Base-by-base conservation (phyloP, 2,329 filamentous ascomycete species). In the Ophiostoma pallidulum region DNA sequence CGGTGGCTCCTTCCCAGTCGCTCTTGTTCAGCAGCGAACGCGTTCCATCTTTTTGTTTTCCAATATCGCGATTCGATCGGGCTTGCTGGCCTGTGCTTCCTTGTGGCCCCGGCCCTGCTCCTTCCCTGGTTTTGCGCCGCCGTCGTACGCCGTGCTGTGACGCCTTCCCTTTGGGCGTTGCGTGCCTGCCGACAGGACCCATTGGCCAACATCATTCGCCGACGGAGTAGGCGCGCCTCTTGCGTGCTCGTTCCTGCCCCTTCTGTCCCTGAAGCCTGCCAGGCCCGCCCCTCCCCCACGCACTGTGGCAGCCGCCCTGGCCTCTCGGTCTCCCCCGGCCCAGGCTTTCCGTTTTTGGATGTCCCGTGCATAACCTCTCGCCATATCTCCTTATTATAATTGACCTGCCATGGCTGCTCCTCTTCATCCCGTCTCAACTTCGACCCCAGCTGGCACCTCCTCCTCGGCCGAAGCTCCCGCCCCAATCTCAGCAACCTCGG, bases 201-300 rank as follows among this genome's bases (percentile, higher is more conserved):
- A 29, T 39, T 43, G 40, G n/a, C 12, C 45, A 36, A 16, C 28
- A 10, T 43, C 40, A 38, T 39, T 39, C 35, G 33, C 22, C 46
- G 19, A n/a, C n/a, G n/a, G n/a, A n/a, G n/a, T n/a, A n/a, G 19
- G 19, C 36, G 26, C 35, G 32, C n/a, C 26, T 44, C 41, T 44
- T 36, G 32, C 41, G 41, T 44, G 31, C 36, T 44, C n/a, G n/a
- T 44, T 44, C 28, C 36, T 31, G 41, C 31, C 31, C 20, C 32
- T 20, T 28, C 36, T 44, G 28, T 36, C 20, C 24, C n/a, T 40
- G 29, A 8, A 16, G n/a, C 29, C 24, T 22, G 32, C 33, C 31
- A 35, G 24, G 41, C 41, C 16, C 12, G 13, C 20, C 20, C 41
- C 19, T 37, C 28, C 20, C 32, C 41, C 41, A 20, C 41, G 19